Evolutionary conservation across 148 eudicot species (phyloP), one percentile per base, ranked within the genome.

Genomic region (Dysphania ambrosioides): DNA sequence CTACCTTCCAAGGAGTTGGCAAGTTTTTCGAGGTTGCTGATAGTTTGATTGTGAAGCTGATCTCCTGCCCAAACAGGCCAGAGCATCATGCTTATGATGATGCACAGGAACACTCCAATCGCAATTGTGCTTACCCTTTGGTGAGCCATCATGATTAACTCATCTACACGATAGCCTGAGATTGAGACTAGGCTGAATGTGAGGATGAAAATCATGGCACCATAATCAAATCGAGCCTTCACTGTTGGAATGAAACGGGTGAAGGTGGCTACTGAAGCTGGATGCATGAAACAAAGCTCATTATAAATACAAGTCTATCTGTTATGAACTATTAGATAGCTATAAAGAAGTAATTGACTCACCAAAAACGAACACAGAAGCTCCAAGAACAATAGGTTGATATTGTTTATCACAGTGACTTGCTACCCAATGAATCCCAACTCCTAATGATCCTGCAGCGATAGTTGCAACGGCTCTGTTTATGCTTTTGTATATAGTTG

Each of bases 1-100:
- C 26, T 88, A 92, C 97, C 96, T 79, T 90, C 90, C 57, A 90
- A 82, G 27, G 93, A 93, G 76, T 69, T 81, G 26, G 92, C 87
- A 66, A 93, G 86, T 70, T 87, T 90, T 71, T 90, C 96, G 68
- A 90, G 81, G 82, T 92, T 94, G 24, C 18, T 71, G 36, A 66
- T 76, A 38, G 81, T 80, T 56, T 88, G 91, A 71, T 71, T 60
- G 66, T 94, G 97, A 67, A 94, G 96, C 51, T 90, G 87, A 12
- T 59, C 74, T n/a, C 97, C 98, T 6, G 98, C 97, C 93, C 93
- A 94, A 15, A 87, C 87, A 8, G 98, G 98, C 56, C 75, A 88
- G 66, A 85, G 29, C 62, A 94, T 62, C 86, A 90, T 85, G 87
- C 83, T 87, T 70, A 79, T 81, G 61, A 91, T 59, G 64, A 94